phyloP scores from a whole-genome alignment of 192 early-diverging fungal genomes.

The Coemansia sp. region DNA sequence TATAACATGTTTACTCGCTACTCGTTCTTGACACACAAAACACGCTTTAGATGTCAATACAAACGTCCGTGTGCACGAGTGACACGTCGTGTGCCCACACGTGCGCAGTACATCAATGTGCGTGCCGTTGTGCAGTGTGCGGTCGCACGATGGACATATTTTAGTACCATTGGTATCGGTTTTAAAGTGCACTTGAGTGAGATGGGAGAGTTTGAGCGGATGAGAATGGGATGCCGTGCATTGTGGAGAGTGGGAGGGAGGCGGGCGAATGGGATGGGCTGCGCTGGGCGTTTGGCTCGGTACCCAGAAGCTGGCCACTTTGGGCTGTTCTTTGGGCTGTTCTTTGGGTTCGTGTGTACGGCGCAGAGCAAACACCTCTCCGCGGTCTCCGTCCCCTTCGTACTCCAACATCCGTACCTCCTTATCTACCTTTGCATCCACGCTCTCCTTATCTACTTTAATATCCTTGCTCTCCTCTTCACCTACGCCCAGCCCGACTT shows the following conservation, averaged over 20 bases:
- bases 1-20: slow-evolving; percentile 9
- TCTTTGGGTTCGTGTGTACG: not conserved
- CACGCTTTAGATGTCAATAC: slow-evolving; percentile 21
- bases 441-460: too few relatives aligned
- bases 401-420: not conserved
- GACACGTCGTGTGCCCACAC: slow-evolving; percentile 50
- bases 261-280: slow-evolving; percentile 11
- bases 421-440: not conserved
- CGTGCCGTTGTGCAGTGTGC: slow-evolving; percentile 32
- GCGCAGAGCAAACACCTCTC: not conserved
- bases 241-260: slow-evolving; percentile 11
- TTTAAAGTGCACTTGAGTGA: too few relatives aligned
- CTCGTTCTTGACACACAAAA: slow-evolving; percentile 44
- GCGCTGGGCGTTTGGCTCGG: slow-evolving; percentile 36
- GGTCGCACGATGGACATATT: slow-evolving; percentile 26
- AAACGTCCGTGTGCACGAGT: slow-evolving; percentile 46
- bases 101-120: slow-evolving; percentile 32
- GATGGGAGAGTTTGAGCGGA: slow-evolving; percentile 20
- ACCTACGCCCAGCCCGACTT: slow-evolving; percentile 21
- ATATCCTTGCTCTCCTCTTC: not conserved
- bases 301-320: slow-evolving; percentile 41
- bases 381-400: not conserved
- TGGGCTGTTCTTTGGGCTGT: not conserved
- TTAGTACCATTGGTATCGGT: not conserved
- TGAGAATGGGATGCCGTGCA: slow-evolving; percentile 25